Conservation (phyloP, 352 stramenopile genomes). For the Pythium brassicae region DNA sequence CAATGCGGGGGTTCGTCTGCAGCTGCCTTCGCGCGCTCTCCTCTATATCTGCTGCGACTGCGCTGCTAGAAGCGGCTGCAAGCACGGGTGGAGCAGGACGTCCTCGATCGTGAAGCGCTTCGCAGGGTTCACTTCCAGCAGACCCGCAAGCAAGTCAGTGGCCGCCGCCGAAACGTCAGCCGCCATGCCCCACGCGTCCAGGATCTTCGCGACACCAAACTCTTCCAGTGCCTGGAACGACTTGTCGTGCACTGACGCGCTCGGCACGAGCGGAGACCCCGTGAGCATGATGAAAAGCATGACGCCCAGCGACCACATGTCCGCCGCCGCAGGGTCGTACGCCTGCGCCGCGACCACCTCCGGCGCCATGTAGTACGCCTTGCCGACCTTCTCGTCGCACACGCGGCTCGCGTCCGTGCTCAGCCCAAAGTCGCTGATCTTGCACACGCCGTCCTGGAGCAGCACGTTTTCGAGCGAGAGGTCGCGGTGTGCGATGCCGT, state of each 20-base stretch:
- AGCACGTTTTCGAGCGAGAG: constrained; percentile 48
- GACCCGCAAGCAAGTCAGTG: constrained; percentile 22
- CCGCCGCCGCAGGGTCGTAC: constrained; percentile 46
- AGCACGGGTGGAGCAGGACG: constrained; percentile 17
- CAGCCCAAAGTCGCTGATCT: constrained; percentile 46
- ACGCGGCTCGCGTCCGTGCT: constrained; percentile 25
- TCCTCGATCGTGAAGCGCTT: constrained; percentile 26
- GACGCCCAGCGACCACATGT: constrained; percentile 66
- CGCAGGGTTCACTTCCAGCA: constrained; percentile 31
- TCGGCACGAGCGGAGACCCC: constrained; percentile 37
- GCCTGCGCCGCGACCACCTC: constrained; percentile 31
- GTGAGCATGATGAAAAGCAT: constrained; percentile 67
- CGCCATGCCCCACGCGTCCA: constrained; percentile 44
- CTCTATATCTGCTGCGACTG: background rate
- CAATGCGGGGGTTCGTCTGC: no score
- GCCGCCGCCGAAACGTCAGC: constrained; percentile 16
- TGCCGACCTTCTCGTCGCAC: constrained; percentile 15
- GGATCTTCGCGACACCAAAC: constrained; percentile 40
- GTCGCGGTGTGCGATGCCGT: constrained; percentile 49
- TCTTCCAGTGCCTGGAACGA: constrained; percentile 21
- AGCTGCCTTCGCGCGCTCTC: background rate
- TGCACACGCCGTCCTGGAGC: constrained; percentile 28
- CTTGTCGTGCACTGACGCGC: constrained; percentile 25
- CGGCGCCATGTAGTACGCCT: constrained; percentile 54
- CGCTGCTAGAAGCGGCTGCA: background rate